Conservation (phyloP, 2,329 filamentous ascomycete species). For the Aspergillaceae sp. region DNA sequence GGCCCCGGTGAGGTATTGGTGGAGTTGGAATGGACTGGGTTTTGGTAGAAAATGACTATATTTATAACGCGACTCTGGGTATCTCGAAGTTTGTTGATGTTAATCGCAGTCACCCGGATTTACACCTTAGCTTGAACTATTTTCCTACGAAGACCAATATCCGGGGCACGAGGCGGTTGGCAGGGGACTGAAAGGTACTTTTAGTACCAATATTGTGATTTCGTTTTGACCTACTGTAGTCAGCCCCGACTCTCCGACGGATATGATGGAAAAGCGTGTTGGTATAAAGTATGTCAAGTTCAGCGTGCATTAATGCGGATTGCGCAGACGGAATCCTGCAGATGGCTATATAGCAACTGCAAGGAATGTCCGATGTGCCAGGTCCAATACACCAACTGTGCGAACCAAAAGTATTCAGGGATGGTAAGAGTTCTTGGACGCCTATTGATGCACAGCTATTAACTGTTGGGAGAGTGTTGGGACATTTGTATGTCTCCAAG, state of each 20-base stretch:
- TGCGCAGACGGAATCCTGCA: not conserved
- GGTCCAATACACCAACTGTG: slow-evolving; percentile 7
- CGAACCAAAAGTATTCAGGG: slow-evolving; percentile 6
- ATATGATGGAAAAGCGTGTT: not conserved
- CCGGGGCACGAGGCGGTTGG: slow-evolving; percentile 35
- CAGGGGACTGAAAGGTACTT: slow-evolving; percentile 16
- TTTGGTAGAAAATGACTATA: slow-evolving; percentile 16
- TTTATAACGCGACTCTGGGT: no score
- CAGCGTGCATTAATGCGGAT: no score
- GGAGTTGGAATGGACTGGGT: slow-evolving; percentile 33
- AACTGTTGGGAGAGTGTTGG: slow-evolving; percentile 4
- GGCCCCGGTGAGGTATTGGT: slow-evolving; percentile 28
- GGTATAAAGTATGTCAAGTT: not conserved
- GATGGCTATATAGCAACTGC: slow-evolving; percentile 8
- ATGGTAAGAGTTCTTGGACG: not conserved
- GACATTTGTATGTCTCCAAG: slow-evolving; percentile 4
- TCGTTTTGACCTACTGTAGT: not conserved
- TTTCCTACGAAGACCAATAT: slow-evolving; percentile 28
- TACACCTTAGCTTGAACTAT: slow-evolving; percentile 27
- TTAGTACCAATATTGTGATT: not conserved
- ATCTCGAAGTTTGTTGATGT: not conserved
- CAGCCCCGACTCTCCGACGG: not conserved
- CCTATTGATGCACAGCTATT: no score
- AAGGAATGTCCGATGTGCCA: slow-evolving; percentile 7
- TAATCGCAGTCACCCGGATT: slow-evolving; percentile 27